Percentiles rank a stretch among this genome's conserved stretches.
These are phyloP conservation scores for Aspergillus caelatus DNA, from an alignment of 2,329 filamentous ascomycete species.

Conservation along the genomic window DNA sequence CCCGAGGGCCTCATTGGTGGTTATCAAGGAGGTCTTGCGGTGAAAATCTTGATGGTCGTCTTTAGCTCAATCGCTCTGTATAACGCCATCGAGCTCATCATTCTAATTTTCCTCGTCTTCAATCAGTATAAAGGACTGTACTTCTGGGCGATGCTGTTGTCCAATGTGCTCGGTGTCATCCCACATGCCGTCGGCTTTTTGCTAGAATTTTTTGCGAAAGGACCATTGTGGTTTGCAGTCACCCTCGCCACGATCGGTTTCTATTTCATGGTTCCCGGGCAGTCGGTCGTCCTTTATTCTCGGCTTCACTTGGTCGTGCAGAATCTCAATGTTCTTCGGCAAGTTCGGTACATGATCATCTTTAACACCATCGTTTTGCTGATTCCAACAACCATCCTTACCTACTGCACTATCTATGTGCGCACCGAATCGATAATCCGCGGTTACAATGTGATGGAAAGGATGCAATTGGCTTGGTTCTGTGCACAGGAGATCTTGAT, in stretches of 20 bases:
- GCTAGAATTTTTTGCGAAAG: slow-evolving; percentile 40
- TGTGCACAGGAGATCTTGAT: slow-evolving; percentile 50
- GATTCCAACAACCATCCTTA: slow-evolving; percentile 57
- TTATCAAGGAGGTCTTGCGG: slow-evolving; percentile 25
- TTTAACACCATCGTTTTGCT: slow-evolving; percentile 57
- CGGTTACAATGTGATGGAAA: slow-evolving; percentile 50
- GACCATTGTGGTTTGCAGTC: slow-evolving; percentile 38
- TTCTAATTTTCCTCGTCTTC: slow-evolving; percentile 43
- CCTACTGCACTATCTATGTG: slow-evolving; percentile 46
- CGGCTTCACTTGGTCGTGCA: slow-evolving; percentile 63
- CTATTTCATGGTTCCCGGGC: slow-evolving; percentile 63
- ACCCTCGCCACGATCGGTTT: slow-evolving; percentile 56
- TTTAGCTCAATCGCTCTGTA: slow-evolving; percentile 46
- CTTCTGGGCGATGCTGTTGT: slow-evolving; percentile 45
- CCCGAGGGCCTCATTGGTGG: slow-evolving; percentile 35
- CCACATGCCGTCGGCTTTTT: slow-evolving; percentile 44
- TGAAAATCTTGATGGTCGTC: slow-evolving; percentile 35
- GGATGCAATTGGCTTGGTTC: slow-evolving; percentile 47
- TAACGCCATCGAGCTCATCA: slow-evolving; percentile 51
- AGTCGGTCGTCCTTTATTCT: slow-evolving; percentile 65
- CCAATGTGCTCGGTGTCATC: slow-evolving; percentile 39
- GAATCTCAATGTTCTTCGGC: slow-evolving; percentile 50
- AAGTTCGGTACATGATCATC: slow-evolving; percentile 61
- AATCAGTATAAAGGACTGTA: slow-evolving; percentile 41
- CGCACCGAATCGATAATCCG: slow-evolving; percentile 25